Evolutionary conservation across 306 rosid genomes (phyloP).

Genomic region (Luffa aegyptiaca): DNA sequence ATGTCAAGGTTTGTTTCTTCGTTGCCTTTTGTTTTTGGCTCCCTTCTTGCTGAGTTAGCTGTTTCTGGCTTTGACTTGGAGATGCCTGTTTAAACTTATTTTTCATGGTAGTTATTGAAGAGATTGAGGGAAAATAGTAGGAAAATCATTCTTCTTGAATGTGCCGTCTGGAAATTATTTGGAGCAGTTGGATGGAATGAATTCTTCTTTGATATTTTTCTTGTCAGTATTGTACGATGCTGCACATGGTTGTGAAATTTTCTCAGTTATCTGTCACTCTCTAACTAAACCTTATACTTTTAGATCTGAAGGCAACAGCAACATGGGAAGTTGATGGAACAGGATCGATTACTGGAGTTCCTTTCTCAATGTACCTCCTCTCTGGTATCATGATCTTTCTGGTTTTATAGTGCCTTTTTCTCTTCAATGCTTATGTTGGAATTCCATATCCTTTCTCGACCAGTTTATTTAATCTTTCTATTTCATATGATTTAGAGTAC

Average conservation of each 20-base stretch:
- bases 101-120: background rate
- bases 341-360: slow-evolving; percentile 53
- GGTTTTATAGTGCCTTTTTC: background rate
- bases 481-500: background rate
- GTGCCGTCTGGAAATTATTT: background rate
- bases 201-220: background rate
- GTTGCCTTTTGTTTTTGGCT: background rate
- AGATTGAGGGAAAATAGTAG: background rate
- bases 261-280: background rate
- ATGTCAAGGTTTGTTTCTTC: background rate
- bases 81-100: background rate
- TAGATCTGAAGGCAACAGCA: slow-evolving; percentile 78
- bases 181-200: background rate
- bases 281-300: slow-evolving; percentile 15
- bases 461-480: background rate
- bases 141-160: background rate
- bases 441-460: background rate
- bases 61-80: background rate
- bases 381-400: slow-evolving; percentile 44
- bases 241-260: background rate
- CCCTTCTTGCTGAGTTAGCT: background rate
- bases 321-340: slow-evolving; percentile 93
- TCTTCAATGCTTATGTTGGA: background rate
- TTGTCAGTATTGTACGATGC: background rate
- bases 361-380: slow-evolving; percentile 83